Evolutionary conservation across 2,329 filamentous ascomycete genomes (phyloP), one percentile per base, ranked within the genome.

Genomic region (Diaporthe vexans): DNA sequence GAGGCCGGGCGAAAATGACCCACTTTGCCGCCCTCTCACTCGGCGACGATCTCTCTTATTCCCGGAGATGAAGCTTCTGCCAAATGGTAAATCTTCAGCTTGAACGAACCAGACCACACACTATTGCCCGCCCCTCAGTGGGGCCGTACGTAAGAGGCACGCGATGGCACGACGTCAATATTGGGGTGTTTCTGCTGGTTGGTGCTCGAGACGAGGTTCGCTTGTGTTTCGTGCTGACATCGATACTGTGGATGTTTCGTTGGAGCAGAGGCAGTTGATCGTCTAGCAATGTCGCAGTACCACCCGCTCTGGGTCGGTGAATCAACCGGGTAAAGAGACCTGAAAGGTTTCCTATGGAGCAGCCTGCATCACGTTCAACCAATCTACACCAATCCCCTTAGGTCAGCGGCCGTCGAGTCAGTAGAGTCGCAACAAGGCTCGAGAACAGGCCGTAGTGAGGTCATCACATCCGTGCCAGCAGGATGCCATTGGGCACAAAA

Each of bases 31-130:
- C 61, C 46, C 11, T 40, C 37, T 35, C 1, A 11, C 1, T 43
- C 61, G 46, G 61, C 43, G 61, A 37, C 9, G 46, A 67, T 52
- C 43, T 33, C 43, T 33, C 21, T 67, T 67, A 67, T 67, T 67
- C 61, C 61, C 61, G 61, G 61, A 37, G 61, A 67, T 52, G 61
- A 35, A 67, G 29, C 61, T 67, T 67, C 61, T 67, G 61, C 29
- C 61, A 67, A 37, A 43, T 24, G 46, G 61, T n/a, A 51, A 37
- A n/a, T 67, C 61, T 24, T 26, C 43, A 48, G 21, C n/a, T 7
- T 65, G 59, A 19, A 13, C 43, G 29, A 24, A 43, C 17, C 26
- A 24, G 10, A n/a, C 46, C 2, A 51, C 21, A 51, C 21, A 51
- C 46, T 24, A n/a, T 51, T 51, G 46, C 21, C 61, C 24, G 43